Conservation (phyloP, 2,329 filamentous ascomycete genomes). For the Pyrenophora graminea region DNA sequence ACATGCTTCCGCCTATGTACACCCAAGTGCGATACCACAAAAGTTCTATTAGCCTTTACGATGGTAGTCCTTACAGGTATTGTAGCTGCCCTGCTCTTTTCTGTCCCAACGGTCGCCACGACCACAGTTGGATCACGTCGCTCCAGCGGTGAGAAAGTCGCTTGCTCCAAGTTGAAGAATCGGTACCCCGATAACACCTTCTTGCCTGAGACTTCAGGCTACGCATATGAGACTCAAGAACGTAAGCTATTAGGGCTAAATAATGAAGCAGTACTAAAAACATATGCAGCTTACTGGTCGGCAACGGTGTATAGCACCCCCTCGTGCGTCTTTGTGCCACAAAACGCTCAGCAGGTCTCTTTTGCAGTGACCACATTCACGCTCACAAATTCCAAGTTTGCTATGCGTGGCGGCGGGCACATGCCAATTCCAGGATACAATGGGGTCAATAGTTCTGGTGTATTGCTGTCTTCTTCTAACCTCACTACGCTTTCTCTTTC, state of each 20-base stretch:
- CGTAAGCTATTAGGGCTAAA: background rate
- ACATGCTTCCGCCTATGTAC: background rate
- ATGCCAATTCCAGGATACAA: constrained; percentile 29
- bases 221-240: background rate
- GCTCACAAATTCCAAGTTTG: constrained; percentile 19
- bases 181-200: constrained; percentile 1
- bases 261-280: background rate
- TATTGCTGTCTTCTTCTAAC: constrained; percentile 23
- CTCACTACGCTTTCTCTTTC: constrained; percentile 28
- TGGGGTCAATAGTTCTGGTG: constrained; percentile 20
- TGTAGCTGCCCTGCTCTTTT: background rate
- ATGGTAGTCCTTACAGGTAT: background rate
- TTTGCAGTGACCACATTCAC: constrained; percentile 20
- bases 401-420: constrained; percentile 29
- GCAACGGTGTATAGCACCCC: constrained; percentile 16
- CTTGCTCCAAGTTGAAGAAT: background rate
- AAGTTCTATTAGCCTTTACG: background rate
- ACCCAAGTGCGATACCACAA: background rate
- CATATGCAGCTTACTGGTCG: constrained; percentile 13
- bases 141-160: background rate
- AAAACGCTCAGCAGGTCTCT: constrained; percentile 23
- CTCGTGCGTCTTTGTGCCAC: constrained; percentile 28
- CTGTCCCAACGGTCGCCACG: background rate
- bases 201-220: background rate
- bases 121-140: background rate